Base-by-base conservation (phyloP, 2,329 filamentous ascomycete species). In the Aspergillus oerlinghausenensis region DNA sequence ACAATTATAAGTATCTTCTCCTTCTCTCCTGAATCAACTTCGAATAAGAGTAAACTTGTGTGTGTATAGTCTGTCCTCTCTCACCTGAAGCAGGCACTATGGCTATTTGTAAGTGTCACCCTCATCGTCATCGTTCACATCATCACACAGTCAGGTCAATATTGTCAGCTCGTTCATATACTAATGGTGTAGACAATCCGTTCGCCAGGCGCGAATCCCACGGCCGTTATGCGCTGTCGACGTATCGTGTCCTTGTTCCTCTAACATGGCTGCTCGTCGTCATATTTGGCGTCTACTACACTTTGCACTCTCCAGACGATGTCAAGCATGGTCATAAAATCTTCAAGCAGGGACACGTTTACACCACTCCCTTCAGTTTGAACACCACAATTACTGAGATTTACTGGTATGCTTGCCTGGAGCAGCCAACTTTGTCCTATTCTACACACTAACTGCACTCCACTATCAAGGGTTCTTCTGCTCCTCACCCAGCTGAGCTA, bases 401-500 rank as follows among this genome's bases (percentile, higher is more conserved):
- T 63, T 96, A 93, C 82, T 95, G 90, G 89, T 89, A 74, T 61
- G 76, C 60, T 40, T 47, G 17, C 32, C 32, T n/a, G 5, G 32
- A 38, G 32, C 14, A 14, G 14, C 5, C 17, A 14, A 38, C 6
- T 35, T 66, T 54, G 17, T 29, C 29, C 7, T 38, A 32, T 14
- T 25, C 42, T 28, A 17, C 2, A 10, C 26, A 19, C 11, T 51
- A 11, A 28, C 28, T 11, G 11, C 45, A 5, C 8, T 35, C 7
- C 23, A 21, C 45, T 21, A 9, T 40, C 25, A 28, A 90, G 88
- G 87, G 74, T 91, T 60, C 75, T 87, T 51, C 82, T 95, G 57
- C 89, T 90, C 70, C 73, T 92, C 65, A 80, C 90, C 40, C 92
- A 96, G 71, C 76, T 87, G 53, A 85, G 83, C 64, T 96, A 95